Evolutionary conservation across 106 monocot species (phyloP), one percentile per base, ranked within the genome.

Genomic region (Posidonia australis): DNA sequence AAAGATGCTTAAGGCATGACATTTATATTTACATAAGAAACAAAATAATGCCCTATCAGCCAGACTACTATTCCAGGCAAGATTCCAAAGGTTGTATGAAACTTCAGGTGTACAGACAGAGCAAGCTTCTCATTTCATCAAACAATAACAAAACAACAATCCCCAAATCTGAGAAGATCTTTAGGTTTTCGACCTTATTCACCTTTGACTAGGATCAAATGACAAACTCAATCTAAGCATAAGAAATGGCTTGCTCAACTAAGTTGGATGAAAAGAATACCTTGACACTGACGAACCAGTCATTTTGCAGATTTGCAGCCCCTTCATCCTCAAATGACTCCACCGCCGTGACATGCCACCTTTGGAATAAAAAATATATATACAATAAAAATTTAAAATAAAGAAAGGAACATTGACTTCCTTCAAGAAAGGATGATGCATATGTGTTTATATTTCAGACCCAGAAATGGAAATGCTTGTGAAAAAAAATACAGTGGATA

Each of bases 321-420:
- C 84, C 93, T 51, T 94, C 86, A 65, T 86, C 83, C 74, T 94
- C 93, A 72, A 94, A 94, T 30, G 93, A 94, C 48, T 94, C 93
- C 21, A 94, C 84, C 70, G 89, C 93, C 93, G 90, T 94, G 16
- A 94, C 93, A 84, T 94, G 93, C 44, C 93, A 94, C 93, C 93
- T 94, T 59, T 1, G 48, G 56, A 55, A 13, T 26, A 73, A 52
- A 51, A 3, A 47, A 54, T 21, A 41, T 7, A 36, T 7, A 36
- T 36, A 4, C 5, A 4, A 36, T 4, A 36, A 36, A 36, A 4
- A 36, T 4, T 36, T 7, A 36, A 36, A 36, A 36, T 36, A 36
- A 36, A 36, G 36, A n/a, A n/a, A n/a, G n/a, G n/a, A n/a, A n/a
- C n/a, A n/a, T n/a, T n/a, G n/a, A n/a, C n/a, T n/a, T n/a, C n/a